These are phyloP conservation scores for Penicillium goetzii DNA, from an alignment of 495 filamentous ascomycete species.

Conservation along the genomic window DNA sequence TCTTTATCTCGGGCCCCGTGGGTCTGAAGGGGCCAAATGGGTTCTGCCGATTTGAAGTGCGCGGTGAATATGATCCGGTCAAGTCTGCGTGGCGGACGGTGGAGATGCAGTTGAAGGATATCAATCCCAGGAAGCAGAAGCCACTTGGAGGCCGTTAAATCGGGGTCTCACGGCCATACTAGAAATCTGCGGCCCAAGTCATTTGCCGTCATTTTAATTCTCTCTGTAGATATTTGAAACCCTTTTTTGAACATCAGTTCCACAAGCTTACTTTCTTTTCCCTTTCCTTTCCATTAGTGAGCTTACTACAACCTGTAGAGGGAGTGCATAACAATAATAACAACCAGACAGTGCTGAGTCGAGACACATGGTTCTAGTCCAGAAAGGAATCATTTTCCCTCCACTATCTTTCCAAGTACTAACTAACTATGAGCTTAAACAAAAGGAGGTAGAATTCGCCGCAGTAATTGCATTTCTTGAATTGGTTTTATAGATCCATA, in stretches of 20 bases:
- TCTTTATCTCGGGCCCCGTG: conserved; percentile 67
- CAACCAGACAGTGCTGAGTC: not conserved
- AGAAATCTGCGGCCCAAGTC: not conserved
- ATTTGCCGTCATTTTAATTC: not conserved
- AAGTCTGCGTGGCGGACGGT: conserved; percentile 42
- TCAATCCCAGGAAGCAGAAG: conserved; percentile 35
- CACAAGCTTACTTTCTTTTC: not conserved
- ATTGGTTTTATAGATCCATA: not conserved
- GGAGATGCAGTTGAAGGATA: conserved; percentile 40
- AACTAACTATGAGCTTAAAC: not conserved
- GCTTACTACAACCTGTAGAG: not conserved
- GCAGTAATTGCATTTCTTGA: too few species aligned
- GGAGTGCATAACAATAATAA: not conserved
- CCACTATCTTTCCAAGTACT: not conserved
- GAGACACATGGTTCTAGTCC: not conserved
- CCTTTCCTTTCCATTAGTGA: not conserved
- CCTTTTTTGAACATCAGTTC: not conserved
- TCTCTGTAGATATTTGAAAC: not conserved
- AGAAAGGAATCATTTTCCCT: not conserved
- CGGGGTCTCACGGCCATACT: not conserved
- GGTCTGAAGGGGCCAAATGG: conserved; percentile 63
- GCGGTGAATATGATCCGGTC: conserved; percentile 63
- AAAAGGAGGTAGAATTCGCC: too few species aligned
- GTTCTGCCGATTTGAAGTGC: conserved; percentile 59
- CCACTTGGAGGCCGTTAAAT: conserved; percentile 27